Percentiles rank a stretch among this genome's conserved stretches.
phyloP scores from a whole-genome alignment of 2,329 filamentous ascomycete species.

The Rasamsonia emersonii region DNA sequence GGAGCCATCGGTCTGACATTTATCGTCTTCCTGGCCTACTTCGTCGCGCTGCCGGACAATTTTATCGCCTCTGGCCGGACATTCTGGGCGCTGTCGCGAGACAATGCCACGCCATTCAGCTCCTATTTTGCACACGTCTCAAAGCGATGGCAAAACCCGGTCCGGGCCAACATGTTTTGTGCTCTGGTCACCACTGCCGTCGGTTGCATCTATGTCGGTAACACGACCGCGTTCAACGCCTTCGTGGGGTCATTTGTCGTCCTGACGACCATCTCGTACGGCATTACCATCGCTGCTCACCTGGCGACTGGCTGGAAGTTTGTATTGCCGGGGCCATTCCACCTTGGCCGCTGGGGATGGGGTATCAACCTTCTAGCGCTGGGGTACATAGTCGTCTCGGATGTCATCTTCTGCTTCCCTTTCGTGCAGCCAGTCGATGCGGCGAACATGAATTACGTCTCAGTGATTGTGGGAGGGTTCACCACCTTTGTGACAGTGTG shows the following conservation, averaged over 20 bases:
- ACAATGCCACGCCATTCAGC: conserved; percentile 48
- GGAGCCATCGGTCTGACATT: conserved; percentile 46
- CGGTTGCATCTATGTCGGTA: conserved; percentile 58
- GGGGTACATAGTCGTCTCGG: no score
- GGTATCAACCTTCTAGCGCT: no score
- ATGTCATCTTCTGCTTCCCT: no score
- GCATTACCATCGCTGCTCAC: conserved; percentile 55
- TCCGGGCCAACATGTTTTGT: conserved; percentile 49
- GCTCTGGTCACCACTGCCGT: conserved; percentile 48
- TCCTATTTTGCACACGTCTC: conserved; percentile 41
- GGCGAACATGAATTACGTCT: no score
- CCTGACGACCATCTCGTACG: conserved; percentile 48
- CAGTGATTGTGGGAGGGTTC: no score
- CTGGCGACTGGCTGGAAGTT: conserved; percentile 38
- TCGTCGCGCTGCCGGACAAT: conserved; percentile 44
- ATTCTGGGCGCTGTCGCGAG: conserved; percentile 53
- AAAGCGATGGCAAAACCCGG: conserved; percentile 48
- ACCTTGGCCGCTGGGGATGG: conserved; percentile 43
- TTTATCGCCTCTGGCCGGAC: conserved; percentile 51
- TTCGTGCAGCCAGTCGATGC: no score
- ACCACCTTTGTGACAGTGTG: no score
- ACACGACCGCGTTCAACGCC: conserved; percentile 57
- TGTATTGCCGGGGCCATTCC: conserved; percentile 51
- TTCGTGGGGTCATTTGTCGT: conserved; percentile 55
- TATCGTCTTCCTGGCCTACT: conserved; percentile 46